phyloP scores from a whole-genome alignment of 2,329 filamentous ascomycete species.

The Aureobasidium vineae region DNA sequence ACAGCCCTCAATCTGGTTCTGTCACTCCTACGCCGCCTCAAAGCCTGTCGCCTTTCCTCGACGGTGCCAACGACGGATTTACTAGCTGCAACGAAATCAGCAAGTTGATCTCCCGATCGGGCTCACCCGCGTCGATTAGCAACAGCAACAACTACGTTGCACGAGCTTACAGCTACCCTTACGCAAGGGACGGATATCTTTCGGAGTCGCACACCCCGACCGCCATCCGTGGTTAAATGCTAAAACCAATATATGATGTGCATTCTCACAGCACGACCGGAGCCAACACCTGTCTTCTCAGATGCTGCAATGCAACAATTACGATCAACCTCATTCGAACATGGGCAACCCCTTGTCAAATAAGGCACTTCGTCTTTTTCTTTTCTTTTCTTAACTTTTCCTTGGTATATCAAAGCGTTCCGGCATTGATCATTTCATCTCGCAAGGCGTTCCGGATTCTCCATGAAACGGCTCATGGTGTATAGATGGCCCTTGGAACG shows the following conservation, averaged over 20 bases:
- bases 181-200: constrained; percentile 38
- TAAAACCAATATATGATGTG: neutral
- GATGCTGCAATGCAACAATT: neutral
- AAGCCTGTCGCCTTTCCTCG: constrained; percentile 31
- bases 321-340: constrained; percentile 14
- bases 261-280: constrained; percentile 1
- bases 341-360: neutral
- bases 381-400: constrained; percentile 8
- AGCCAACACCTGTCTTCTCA: neutral
- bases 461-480: constrained; percentile 17
- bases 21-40: constrained; percentile 27
- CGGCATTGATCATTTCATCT: constrained; percentile 23
- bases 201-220: constrained; percentile 38
- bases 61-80: constrained; percentile 33
- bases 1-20: constrained; percentile 27
- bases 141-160: constrained; percentile 32
- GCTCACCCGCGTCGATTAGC: constrained; percentile 36
- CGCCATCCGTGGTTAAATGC: constrained; percentile 38
- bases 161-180: constrained; percentile 39
- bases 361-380: constrained; percentile 1
- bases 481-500: constrained; percentile 19
- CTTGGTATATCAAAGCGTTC: constrained; percentile 23
- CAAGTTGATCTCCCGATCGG: constrained; percentile 33
- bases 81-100: constrained; percentile 32
- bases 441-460: constrained; percentile 23